phyloP scores from a whole-genome alignment of 164 flowering plant genomes.

The Kingdonia uniflora region DNA sequence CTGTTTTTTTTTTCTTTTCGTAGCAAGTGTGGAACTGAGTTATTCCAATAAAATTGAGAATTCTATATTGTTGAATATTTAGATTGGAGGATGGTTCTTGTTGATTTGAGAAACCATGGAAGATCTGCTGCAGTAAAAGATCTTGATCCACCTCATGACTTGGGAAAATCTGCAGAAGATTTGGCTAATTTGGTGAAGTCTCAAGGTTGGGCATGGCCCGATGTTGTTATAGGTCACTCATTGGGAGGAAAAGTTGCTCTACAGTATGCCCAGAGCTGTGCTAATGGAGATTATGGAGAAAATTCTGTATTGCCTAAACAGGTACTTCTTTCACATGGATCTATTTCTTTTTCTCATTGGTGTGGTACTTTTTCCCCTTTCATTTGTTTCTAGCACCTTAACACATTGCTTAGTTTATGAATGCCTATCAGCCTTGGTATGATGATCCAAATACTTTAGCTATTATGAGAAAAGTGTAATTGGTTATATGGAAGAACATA shows the following conservation, averaged over 20 bases:
- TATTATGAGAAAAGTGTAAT: too few relatives aligned
- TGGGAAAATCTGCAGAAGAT: constrained; percentile 76
- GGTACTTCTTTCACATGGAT: constrained; percentile 28
- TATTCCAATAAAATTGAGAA: too few relatives aligned
- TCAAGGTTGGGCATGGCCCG: constrained; percentile 86
- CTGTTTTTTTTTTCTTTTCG: too few relatives aligned
- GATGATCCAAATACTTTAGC: too few relatives aligned
- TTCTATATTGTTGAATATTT: not conserved
- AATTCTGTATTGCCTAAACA: constrained; percentile 57
- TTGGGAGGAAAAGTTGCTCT: constrained; percentile 92
- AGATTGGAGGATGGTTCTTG: constrained; percentile 86
- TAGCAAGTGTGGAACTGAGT: too few relatives aligned
- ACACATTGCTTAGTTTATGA: too few relatives aligned
- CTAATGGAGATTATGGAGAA: constrained; percentile 61
- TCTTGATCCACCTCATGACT: constrained; percentile 65
- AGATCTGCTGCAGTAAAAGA: constrained; percentile 55
- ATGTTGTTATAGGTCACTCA: constrained; percentile 90
- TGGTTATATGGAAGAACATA: too few relatives aligned
- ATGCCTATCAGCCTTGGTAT: too few relatives aligned
- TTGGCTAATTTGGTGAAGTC: constrained; percentile 58
- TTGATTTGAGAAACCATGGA: constrained; percentile 94
- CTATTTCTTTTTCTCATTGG: too few relatives aligned
- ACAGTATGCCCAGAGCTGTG: constrained; percentile 62
- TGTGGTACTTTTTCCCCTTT: too few relatives aligned
- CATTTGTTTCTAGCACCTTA: too few relatives aligned